These are phyloP conservation scores for Parathielavia hyrcaniae DNA, from an alignment of 495 filamentous ascomycete species.

Conservation along the genomic window DNA sequence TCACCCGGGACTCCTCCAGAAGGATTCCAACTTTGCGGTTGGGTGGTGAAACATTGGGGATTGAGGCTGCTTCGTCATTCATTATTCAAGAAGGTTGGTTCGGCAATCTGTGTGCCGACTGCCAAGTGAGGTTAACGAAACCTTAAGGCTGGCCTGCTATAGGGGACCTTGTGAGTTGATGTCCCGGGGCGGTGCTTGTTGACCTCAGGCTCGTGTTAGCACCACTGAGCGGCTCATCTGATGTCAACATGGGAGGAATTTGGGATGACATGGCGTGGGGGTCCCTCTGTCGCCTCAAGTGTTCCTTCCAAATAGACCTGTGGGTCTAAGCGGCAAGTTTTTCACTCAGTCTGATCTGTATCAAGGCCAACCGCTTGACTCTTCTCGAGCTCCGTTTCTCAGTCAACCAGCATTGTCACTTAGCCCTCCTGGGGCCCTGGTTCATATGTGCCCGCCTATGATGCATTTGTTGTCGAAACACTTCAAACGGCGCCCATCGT, in stretches of 20 bases:
- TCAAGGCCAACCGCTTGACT: background rate
- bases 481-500: conserved; percentile 32
- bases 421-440: background rate
- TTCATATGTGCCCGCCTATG: background rate
- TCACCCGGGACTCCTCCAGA: too few relatives aligned
- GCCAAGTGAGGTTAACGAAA: conserved; percentile 14
- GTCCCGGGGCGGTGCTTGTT: too few relatives aligned
- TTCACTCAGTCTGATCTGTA: background rate
- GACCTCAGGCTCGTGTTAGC: background rate
- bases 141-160: background rate
- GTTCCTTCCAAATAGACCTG: background rate
- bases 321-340: too few relatives aligned
- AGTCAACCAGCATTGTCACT: too few relatives aligned
- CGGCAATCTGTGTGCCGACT: conserved; percentile 19
- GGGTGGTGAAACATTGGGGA: too few relatives aligned
- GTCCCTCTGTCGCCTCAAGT: background rate
- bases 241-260: background rate
- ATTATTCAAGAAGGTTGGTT: conserved; percentile 11
- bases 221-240: background rate
- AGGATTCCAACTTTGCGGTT: too few relatives aligned
- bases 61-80: too few relatives aligned
- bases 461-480: conserved; percentile 26
- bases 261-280: background rate
- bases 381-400: background rate
- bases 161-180: too few relatives aligned